phyloP scores from a whole-genome alignment of 1,284 basidiomycete genomes.

The Moesziomyces sp. region DNA sequence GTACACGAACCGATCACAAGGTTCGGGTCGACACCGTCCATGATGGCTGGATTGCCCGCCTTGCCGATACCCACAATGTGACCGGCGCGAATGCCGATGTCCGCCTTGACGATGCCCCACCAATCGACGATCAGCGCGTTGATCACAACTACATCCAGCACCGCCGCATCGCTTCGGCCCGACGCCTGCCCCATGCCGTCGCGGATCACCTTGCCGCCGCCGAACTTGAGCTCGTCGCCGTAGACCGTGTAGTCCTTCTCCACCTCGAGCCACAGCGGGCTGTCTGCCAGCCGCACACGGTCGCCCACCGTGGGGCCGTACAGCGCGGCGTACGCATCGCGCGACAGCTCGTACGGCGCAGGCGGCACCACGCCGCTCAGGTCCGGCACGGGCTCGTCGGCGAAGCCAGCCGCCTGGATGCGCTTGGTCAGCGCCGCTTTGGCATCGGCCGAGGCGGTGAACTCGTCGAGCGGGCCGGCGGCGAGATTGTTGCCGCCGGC shows the following conservation, averaged over 20 bases:
- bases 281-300: slow-evolving; percentile 87
- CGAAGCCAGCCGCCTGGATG: slow-evolving; percentile 46
- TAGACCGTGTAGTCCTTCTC: slow-evolving; percentile 86
- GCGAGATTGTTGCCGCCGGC: slow-evolving; percentile 79
- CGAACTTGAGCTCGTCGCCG: slow-evolving; percentile 94
- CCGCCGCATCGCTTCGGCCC: slow-evolving; percentile 75
- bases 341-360: slow-evolving; percentile 42
- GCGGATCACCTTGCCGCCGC: slow-evolving; percentile 74
- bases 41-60: slow-evolving; percentile 94
- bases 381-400: slow-evolving; percentile 32
- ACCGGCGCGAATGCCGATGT: slow-evolving; percentile 91
- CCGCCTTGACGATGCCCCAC: slow-evolving; percentile 97
- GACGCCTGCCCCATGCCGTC: slow-evolving; percentile 80
- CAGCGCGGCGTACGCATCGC: slow-evolving; percentile 59
- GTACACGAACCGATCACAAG: slow-evolving; percentile 70
- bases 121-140: slow-evolving; percentile 95
- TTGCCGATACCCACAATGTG: slow-evolving; percentile 90
- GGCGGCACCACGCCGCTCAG: slow-evolving; percentile 6
- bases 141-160: slow-evolving; percentile 91
- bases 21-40: slow-evolving; percentile 80
- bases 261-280: slow-evolving; percentile 89
- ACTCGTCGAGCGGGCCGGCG: slow-evolving; percentile 39
- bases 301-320: slow-evolving; percentile 91
- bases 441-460: slow-evolving; percentile 18
- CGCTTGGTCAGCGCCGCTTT: slow-evolving; percentile 26